phyloP scores from a whole-genome alignment of 2,329 filamentous ascomycete species.

The Colletotrichum tropicicola region DNA sequence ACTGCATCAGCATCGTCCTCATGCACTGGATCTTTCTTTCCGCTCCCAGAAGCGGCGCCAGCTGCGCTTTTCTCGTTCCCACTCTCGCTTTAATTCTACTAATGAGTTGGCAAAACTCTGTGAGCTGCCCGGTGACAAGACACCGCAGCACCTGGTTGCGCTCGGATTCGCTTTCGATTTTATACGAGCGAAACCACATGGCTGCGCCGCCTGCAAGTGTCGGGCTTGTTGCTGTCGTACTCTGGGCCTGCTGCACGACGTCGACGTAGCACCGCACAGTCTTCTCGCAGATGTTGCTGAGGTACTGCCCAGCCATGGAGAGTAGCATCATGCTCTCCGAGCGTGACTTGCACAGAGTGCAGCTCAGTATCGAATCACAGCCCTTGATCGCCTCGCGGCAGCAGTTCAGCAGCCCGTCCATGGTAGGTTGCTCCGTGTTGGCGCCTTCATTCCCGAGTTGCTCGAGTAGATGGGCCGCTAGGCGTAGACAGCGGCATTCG shows the following conservation, averaged over 20 bases:
- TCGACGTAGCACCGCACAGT: conserved; percentile 1
- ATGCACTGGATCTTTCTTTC: conserved; percentile 6
- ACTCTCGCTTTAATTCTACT: conserved; percentile 5
- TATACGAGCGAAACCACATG: conserved; percentile 11
- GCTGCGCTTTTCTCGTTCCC: background rate
- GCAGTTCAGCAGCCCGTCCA: conserved; percentile 1
- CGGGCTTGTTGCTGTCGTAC: background rate
- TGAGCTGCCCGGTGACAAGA: background rate
- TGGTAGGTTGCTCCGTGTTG: background rate
- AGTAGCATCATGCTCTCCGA: conserved; percentile 22
- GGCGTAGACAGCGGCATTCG: background rate
- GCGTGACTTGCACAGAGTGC: background rate
- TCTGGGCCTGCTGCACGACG: background rate
- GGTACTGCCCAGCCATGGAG: conserved; percentile 9
- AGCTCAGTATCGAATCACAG: background rate
- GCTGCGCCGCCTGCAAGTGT: background rate
- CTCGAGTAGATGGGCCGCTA: conserved; percentile 1
- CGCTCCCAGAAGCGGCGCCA: background rate
- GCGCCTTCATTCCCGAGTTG: conserved; percentile 6
- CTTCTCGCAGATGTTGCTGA: conserved; percentile 17
- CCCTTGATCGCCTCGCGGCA: conserved; percentile 12
- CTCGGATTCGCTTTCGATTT: conserved; percentile 3
- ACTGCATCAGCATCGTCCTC: conserved; percentile 4
- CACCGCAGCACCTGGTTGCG: background rate
- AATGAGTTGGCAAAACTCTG: conserved; percentile 2